Conservation (phyloP, 2,329 filamentous ascomycete species). For the Huntiella decipiens region DNA sequence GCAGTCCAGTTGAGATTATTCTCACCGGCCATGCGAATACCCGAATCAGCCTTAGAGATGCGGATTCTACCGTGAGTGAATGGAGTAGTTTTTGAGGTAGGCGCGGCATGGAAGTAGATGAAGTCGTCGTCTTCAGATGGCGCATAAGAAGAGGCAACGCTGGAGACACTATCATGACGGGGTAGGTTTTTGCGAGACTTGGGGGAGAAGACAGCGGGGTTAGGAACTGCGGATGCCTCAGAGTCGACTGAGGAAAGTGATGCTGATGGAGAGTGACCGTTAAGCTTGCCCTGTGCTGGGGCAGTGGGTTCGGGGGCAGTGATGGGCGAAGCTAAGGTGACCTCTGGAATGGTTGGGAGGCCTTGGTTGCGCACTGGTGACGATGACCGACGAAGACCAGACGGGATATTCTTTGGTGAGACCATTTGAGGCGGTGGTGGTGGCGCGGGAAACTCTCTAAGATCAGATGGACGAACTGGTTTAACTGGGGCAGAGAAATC, state of each 20-base stretch:
- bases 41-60: slow-evolving; percentile 26
- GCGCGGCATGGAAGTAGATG: slow-evolving; percentile 29
- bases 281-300: slow-evolving; percentile 12
- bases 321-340: slow-evolving; percentile 14
- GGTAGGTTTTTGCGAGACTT: neutral
- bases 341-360: slow-evolving; percentile 25
- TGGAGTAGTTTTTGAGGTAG: slow-evolving; percentile 29
- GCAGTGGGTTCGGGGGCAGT: slow-evolving; percentile 23
- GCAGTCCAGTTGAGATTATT: slow-evolving; percentile 41
- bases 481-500: slow-evolving; percentile 15
- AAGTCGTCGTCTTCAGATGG: slow-evolving; percentile 24
- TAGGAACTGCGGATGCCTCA: slow-evolving; percentile 4
- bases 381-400: neutral
- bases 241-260: slow-evolving; percentile 1
- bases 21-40: slow-evolving; percentile 11
- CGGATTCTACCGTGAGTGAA: slow-evolving; percentile 38
- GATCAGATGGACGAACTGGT: slow-evolving; percentile 14
- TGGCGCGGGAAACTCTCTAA: slow-evolving; percentile 26
- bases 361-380: slow-evolving; percentile 13
- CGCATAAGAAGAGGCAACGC: slow-evolving; percentile 11
- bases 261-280: slow-evolving; percentile 2
- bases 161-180: slow-evolving; percentile 4
- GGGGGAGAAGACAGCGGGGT: neutral
- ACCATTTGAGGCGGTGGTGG: slow-evolving; percentile 7
- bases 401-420: neutral